Evolutionary conservation across 2,329 filamentous ascomycete genomes (phyloP), one percentile per base, ranked within the genome.

Genomic region (Bipolaris sorokiniana): DNA sequence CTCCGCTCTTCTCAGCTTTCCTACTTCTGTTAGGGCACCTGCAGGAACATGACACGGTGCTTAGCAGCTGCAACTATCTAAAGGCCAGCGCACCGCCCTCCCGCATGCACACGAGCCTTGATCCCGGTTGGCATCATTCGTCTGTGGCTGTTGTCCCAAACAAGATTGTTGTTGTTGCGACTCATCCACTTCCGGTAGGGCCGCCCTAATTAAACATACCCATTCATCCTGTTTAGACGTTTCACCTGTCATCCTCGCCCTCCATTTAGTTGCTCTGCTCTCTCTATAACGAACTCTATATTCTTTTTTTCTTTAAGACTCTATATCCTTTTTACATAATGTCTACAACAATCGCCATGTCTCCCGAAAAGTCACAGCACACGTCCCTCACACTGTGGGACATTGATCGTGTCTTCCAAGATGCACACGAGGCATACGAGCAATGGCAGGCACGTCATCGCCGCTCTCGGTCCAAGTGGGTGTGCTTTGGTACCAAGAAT

Each of bases 361-460:
- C 54, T 7, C 73, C 67, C 67, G 69, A 69, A 38, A 71, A 71
- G 46, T 59, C 69, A n/a, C 62, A 71, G 22, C 70, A 73, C 51
- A 64, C 67, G 11, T 69, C 66, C 9, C 64, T 75, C 22, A 65
- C 68, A 7, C 62, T 76, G 5, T 76, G 73, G 73, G 72, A 76
- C 51, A 74, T 76, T 42, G 73, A 75, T 22, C 70, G 67, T 52
- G 71, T 74, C 42, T 75, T 76, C 45, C 70, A 72, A 41, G 70
- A 71, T 45, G 65, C 70, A 16, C 58, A 70, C 55, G 70, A 75
- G 26, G 65, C 69, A 11, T 76, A 76, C 56, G 66, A 70, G 53
- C 71, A 72, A 61, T 69, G 68, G 62, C 61, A 66, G 50, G 58
- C 64, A 9, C 63, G 64, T 18, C 57, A 64, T 33, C 61, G 55